phyloP scores from a whole-genome alignment of 192 early-diverging fungal species.

The Umbelopsis sp. region DNA sequence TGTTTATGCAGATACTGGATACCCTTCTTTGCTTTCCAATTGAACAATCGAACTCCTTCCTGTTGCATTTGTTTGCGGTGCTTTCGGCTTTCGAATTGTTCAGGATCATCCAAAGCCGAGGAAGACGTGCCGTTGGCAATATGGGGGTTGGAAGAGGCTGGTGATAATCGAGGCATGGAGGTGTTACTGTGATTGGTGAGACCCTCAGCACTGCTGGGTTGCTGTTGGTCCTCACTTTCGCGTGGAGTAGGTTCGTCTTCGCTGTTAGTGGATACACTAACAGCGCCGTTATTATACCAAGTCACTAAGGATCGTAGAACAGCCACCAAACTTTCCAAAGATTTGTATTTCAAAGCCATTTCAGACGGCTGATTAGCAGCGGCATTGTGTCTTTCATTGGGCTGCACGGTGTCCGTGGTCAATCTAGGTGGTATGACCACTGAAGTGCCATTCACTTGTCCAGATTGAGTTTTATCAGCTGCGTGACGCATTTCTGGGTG shows the following conservation, averaged over 20 bases:
- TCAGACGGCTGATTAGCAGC: conserved; percentile 32
- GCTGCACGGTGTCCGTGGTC: conserved; percentile 43
- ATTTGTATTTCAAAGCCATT: conserved; percentile 55
- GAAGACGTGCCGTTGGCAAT: conserved; percentile 11
- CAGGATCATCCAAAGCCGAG: conserved; percentile 76
- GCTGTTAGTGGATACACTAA: conserved; percentile 31
- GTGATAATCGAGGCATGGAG: conserved; percentile 29
- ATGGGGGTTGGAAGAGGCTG: conserved; percentile 32
- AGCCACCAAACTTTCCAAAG: conserved; percentile 62
- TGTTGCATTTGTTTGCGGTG: conserved; percentile 84
- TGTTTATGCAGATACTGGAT: conserved; percentile 72
- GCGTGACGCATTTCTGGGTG: conserved; percentile 26
- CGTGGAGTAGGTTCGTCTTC: conserved; percentile 35
- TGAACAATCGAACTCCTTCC: conserved; percentile 80
- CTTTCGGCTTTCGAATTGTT: conserved; percentile 80
- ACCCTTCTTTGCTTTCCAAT: conserved; percentile 90
- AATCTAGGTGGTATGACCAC: conserved; percentile 47
- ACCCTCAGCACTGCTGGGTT: conserved; percentile 3
- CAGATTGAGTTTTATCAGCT: conserved; percentile 15
- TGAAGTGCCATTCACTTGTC: conserved; percentile 13
- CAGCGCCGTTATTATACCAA: conserved; percentile 60
- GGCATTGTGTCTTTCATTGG: conserved; percentile 38
- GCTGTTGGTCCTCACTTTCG: conserved; percentile 38
- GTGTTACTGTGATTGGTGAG: conserved; percentile 26
- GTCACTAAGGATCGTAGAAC: conserved; percentile 68